These are phyloP conservation scores for Thelephora ganbajun DNA, from an alignment of 768 basidiomycete genomes.

Conservation along the genomic window DNA sequence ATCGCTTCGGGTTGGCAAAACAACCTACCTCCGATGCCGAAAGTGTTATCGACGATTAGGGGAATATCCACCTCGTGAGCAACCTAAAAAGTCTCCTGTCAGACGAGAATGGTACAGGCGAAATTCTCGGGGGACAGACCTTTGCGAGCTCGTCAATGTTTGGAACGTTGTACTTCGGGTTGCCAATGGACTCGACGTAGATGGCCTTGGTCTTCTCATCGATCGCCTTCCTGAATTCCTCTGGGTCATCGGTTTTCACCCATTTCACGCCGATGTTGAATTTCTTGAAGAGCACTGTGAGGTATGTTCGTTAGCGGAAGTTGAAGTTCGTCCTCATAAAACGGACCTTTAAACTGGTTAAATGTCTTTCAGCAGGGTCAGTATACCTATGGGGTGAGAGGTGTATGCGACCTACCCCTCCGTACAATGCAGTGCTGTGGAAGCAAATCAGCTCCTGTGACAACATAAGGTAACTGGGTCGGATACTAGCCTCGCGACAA, in stretches of 20 bases:
- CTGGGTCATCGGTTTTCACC: slow-evolving; percentile 39
- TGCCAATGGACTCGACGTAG: slow-evolving; percentile 68
- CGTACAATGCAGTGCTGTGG: slow-evolving; percentile 56
- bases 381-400: not conserved
- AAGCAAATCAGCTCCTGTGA: no score
- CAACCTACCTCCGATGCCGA: slow-evolving; percentile 45
- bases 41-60: slow-evolving; percentile 71
- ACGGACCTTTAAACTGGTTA: slow-evolving; percentile 53
- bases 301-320: not conserved
- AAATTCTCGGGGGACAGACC: slow-evolving; percentile 19
- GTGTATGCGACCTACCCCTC: slow-evolving; percentile 1
- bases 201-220: slow-evolving; percentile 69
- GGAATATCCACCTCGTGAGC: slow-evolving; percentile 65
- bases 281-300: slow-evolving; percentile 48
- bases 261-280: slow-evolving; percentile 55
- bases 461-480: slow-evolving; percentile 1
- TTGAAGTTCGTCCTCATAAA: not conserved
- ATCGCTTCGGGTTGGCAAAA: not conserved
- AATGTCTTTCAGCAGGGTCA: slow-evolving; percentile 29
- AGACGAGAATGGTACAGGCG: not conserved
- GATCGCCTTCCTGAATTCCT: slow-evolving; percentile 49
- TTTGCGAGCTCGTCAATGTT: slow-evolving; percentile 57
- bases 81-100: slow-evolving; percentile 22
- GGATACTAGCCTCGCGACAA: slow-evolving; percentile 66
- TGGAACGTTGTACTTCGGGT: slow-evolving; percentile 59